A percentile compares a stretch with the other conserved stretches of the same genome.
Evolutionary conservation across 129 eudicot genomes (phyloP).

Genomic region (Oenanthe sinensis): DNA sequence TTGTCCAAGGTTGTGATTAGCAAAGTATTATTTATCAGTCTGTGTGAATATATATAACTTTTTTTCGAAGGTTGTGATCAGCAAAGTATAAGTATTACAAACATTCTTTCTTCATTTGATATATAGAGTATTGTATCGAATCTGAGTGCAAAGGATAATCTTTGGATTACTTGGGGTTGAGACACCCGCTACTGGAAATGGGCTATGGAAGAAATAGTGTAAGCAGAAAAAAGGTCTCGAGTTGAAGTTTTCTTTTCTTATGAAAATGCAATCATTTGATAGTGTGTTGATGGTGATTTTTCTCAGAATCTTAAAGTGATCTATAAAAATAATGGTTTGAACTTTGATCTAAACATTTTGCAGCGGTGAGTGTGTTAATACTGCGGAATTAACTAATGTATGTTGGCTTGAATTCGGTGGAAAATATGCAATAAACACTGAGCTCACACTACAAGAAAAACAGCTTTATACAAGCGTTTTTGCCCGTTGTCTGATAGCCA

Average conservation of each 20-base stretch:
- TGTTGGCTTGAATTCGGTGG: slow-evolving; percentile 3
- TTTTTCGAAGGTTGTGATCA: neutral
- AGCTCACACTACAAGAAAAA: too few relatives aligned
- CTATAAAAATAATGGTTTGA: too few relatives aligned
- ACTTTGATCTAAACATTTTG: neutral
- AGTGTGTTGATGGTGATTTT: neutral
- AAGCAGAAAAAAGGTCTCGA: neutral
- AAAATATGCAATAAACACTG: neutral
- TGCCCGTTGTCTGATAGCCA: too few relatives aligned
- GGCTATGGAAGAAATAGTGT: slow-evolving; percentile 29
- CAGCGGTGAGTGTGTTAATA: neutral
- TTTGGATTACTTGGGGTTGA: slow-evolving; percentile 55
- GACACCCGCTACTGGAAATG: slow-evolving; percentile 60
- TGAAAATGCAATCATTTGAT: too few relatives aligned
- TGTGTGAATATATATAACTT: neutral
- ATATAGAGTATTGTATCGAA: neutral
- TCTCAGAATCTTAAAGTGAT: neutral
- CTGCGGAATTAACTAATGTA: neutral
- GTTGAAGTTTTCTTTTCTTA: neutral
- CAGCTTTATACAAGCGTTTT: too few relatives aligned
- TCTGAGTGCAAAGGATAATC: slow-evolving; percentile 45
- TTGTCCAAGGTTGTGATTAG: neutral
- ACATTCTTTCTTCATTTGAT: too few relatives aligned
- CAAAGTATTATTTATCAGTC: neutral
- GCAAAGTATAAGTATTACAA: neutral